Evolutionary conservation across 225 moss, liverwort and hornwort genomes (phyloP).

Genomic region (Asterella californica): DNA sequence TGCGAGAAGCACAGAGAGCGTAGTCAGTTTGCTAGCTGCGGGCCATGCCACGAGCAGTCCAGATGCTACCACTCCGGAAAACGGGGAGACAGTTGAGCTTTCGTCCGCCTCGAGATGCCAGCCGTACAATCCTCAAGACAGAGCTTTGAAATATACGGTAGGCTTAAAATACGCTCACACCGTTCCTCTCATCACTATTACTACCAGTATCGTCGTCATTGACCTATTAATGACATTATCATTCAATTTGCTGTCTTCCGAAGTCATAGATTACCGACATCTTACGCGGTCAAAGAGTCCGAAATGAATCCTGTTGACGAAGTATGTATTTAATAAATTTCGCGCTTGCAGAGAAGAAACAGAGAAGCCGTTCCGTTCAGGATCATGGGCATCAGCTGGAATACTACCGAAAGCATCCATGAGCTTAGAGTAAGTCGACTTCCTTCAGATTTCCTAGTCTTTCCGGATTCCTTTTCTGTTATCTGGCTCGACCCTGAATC

Average conservation of each 20-base stretch:
- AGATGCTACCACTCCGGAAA: slow-evolving; percentile 48
- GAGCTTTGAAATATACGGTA: slow-evolving; percentile 61
- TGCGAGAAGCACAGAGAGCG: slow-evolving; percentile 59
- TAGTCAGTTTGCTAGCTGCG: slow-evolving; percentile 73
- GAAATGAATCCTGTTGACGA: background rate
- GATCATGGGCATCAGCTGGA: slow-evolving; percentile 87
- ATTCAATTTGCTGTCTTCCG: background rate
- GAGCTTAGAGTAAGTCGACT: slow-evolving; percentile 65
- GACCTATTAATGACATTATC: background rate
- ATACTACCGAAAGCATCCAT: slow-evolving; percentile 71
- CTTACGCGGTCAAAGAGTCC: background rate
- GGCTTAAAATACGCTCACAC: background rate
- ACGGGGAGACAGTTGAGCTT: slow-evolving; percentile 37
- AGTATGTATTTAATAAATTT: background rate
- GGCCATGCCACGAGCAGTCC: slow-evolving; percentile 42
- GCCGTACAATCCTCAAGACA: slow-evolving; percentile 64
- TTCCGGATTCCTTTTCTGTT: too few relatives aligned
- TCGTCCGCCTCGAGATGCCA: slow-evolving; percentile 90
- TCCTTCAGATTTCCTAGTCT: background rate
- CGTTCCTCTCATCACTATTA: background rate
- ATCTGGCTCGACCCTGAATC: too few relatives aligned
- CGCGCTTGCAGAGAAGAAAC: slow-evolving; percentile 45
- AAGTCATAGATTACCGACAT: background rate
- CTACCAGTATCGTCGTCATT: background rate
- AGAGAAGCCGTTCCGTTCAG: slow-evolving; percentile 84